phyloP scores from a whole-genome alignment of 2,329 filamentous ascomycete species.

The Alternaria brassicicola region DNA sequence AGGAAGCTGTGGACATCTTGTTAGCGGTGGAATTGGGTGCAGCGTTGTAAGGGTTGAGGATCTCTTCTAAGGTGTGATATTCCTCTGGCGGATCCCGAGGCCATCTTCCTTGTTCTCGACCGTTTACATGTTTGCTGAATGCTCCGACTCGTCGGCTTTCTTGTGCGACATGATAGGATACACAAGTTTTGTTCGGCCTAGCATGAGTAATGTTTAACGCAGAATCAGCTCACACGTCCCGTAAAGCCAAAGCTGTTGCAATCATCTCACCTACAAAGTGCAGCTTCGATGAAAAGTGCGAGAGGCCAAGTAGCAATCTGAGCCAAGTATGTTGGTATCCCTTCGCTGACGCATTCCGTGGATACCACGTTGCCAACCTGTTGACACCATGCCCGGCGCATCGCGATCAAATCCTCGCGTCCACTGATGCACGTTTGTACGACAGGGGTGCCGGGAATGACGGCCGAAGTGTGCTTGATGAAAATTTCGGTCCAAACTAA shows the following conservation, averaged over 20 bases:
- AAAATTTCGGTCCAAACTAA: background rate
- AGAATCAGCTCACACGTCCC: background rate
- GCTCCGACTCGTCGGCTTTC: background rate
- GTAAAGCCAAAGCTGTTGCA: background rate
- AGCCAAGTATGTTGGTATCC: background rate
- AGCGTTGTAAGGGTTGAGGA: slow-evolving; percentile 20
- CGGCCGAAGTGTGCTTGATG: background rate
- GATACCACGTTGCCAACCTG: background rate
- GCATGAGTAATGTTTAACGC: background rate
- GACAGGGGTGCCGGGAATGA: background rate
- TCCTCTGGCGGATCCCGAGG: background rate
- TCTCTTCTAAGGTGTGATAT: slow-evolving; percentile 20
- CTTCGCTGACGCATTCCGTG: background rate
- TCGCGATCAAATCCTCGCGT: background rate
- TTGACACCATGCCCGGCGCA: background rate
- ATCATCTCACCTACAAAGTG: background rate
- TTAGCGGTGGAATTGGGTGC: slow-evolving; percentile 12
- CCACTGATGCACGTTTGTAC: background rate
- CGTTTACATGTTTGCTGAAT: background rate
- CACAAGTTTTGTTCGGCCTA: background rate
- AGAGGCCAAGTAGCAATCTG: background rate
- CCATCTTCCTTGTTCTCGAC: background rate
- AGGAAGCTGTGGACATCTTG: slow-evolving; percentile 27
- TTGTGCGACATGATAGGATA: background rate
- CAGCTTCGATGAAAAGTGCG: background rate